Evolutionary conservation across 371 early-diverging fungal genomes (phyloP), one percentile per base, ranked within the genome.

Genomic region (Mucor circinelloides): DNA sequence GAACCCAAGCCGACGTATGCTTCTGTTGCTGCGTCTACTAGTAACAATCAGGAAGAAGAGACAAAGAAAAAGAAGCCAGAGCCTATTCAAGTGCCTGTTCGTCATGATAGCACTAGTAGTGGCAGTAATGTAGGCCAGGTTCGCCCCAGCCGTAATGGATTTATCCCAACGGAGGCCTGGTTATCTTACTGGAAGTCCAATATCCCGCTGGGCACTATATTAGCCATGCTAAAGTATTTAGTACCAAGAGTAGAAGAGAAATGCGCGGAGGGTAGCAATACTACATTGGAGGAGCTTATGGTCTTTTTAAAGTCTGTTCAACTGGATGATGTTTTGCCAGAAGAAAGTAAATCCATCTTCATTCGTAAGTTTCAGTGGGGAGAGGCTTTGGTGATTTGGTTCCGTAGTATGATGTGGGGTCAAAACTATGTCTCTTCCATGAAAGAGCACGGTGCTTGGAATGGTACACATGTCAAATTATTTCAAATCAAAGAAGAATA

Each of bases 341-440:
- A 59, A 42, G 66, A 55, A 19, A 28, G 34, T 9, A 23, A 64
- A 2, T 21, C 38, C 13, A 76, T 83, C 28, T 76, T 75, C 57
- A 78, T 81, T 30, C 83, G 82, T 34, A 77, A 76, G 50, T 85
- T 86, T 60, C 80, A 80, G 63, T 86, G 86, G 86, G 81, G 83
- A 13, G 86, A 86, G 34, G 87, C 89, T 2, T 56, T 88, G 50
- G 78, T 87, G 15, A 86, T 87, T 58, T 90, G 90, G 90, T 90
- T 87, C 77, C 70, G 84, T 28, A 86, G 87, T 65, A 78, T 90
- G 74, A 69, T 90, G 58, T 89, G 89, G 90, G 88, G 89, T 15
- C 85, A 87, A 59, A 83, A 86, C 3, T 90, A 90, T 63, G 79
- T 87, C 1, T 74, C 83, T 1, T 79, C 84, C 0, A 75, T 85